Evolutionary conservation across 1,284 basidiomycete species (phyloP).

Genomic region (Puccinia polysora): DNA sequence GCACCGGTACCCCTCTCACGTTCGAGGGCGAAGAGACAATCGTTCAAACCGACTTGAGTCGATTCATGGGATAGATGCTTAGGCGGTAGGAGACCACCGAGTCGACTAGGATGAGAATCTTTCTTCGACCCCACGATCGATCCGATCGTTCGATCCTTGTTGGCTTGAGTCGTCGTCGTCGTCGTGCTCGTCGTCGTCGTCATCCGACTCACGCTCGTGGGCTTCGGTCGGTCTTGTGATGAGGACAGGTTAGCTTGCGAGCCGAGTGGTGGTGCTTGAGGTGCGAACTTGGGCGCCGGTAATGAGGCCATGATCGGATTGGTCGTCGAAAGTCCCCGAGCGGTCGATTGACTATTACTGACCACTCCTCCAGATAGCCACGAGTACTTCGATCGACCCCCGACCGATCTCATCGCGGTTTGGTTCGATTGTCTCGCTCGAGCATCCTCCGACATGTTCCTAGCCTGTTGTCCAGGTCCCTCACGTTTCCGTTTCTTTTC

Average conservation of each 20-base stretch:
- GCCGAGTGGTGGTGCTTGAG: background rate
- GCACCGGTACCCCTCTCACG: constrained; percentile 25
- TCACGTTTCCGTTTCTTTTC: constrained; percentile 48
- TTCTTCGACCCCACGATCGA: background rate
- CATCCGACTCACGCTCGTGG: background rate
- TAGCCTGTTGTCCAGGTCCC: constrained; percentile 71
- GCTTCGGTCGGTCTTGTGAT: background rate
- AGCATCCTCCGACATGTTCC: constrained; percentile 81
- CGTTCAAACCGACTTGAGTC: background rate
- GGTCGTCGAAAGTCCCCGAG: background rate
- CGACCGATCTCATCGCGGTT: constrained; percentile 77
- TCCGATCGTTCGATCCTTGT: background rate
- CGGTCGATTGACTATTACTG: constrained; percentile 52
- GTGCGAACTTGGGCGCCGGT: constrained; percentile 27
- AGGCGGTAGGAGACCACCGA: constrained; percentile 3
- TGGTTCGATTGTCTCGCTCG: constrained; percentile 82
- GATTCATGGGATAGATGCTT: background rate
- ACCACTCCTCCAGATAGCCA: constrained; percentile 68
- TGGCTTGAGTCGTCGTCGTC: background rate
- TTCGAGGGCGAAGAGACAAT: constrained; percentile 24
- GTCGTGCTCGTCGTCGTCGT: background rate
- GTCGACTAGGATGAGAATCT: background rate
- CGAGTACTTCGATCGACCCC: constrained; percentile 65
- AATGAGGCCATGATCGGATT: constrained; percentile 18
- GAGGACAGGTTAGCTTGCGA: too few species aligned